Evolutionary conservation across 768 basidiomycete species (phyloP).

Genomic region (Naganishia friedmannii): DNA sequence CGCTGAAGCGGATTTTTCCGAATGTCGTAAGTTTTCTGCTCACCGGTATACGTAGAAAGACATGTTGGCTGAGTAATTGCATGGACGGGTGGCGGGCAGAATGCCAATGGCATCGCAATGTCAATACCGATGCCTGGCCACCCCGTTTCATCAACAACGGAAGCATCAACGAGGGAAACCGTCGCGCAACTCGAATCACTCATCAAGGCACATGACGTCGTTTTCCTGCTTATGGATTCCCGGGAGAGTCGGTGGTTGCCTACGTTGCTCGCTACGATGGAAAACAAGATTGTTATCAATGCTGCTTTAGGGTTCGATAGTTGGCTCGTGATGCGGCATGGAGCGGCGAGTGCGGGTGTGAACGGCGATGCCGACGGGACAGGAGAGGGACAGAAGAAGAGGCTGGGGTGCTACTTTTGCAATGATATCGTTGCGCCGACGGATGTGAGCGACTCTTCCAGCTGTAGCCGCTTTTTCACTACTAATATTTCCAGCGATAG

Average conservation of each 20-base stretch:
- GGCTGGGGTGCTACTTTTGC: slow-evolving; percentile 94
- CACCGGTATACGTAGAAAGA: not conserved
- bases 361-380: not conserved
- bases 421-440: slow-evolving; percentile 96
- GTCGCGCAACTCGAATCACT: slow-evolving; percentile 71
- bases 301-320: slow-evolving; percentile 94
- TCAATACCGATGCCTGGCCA: slow-evolving; percentile 98
- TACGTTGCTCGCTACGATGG: slow-evolving; percentile 76
- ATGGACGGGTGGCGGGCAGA: slow-evolving; percentile 56
- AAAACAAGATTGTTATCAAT: slow-evolving; percentile 91
- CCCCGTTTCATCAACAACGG: slow-evolving; percentile 63
- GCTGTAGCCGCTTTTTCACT: not conserved
- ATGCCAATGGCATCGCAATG: slow-evolving; percentile 72
- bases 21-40: slow-evolving; percentile 66
- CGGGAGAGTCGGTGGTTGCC: slow-evolving; percentile 95
- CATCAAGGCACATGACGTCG: slow-evolving; percentile 78
- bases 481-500: slow-evolving; percentile 45
- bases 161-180: slow-evolving; percentile 64
- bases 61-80: not conserved
- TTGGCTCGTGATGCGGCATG: slow-evolving; percentile 95
- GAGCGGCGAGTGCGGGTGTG: slow-evolving; percentile 46
- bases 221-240: slow-evolving; percentile 97
- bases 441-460: slow-evolving; percentile 62
- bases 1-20: slow-evolving; percentile 83
- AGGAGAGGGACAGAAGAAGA: slow-evolving; percentile 28